A percentile compares a stretch with the other conserved stretches of the same genome.
Conservation (phyloP, 371 early-diverging fungal species). For the Saksenaea vasiformis region DNA sequence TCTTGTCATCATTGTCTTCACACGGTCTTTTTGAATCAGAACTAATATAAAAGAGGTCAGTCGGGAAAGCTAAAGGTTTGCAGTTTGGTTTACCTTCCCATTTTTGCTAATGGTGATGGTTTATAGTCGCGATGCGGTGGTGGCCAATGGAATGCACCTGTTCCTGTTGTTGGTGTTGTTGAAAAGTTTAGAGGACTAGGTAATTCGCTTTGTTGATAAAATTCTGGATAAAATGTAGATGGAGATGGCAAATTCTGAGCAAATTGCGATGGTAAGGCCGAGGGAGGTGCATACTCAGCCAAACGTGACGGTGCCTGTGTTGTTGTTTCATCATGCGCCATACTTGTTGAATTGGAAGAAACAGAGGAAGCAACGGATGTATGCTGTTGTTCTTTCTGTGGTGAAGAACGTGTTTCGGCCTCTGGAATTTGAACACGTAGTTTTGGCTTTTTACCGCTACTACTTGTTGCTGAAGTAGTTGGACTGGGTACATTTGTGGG, state of each 20-base stretch:
- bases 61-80: too few species aligned
- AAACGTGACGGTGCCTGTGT: conserved; percentile 6
- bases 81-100: conserved; percentile 4
- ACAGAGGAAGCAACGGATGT: conserved; percentile 18
- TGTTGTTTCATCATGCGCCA: conserved; percentile 11
- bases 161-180: conserved; percentile 57
- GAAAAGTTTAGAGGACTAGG: conserved; percentile 69
- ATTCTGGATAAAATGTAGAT: conserved; percentile 75
- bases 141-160: conserved; percentile 68
- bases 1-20: neutral
- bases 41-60: neutral
- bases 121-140: conserved; percentile 29
- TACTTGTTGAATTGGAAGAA: conserved; percentile 27
- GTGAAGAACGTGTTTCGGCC: conserved; percentile 7
- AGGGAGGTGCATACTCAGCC: conserved; percentile 30
- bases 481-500: conserved; percentile 23
- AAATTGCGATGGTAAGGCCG: conserved; percentile 71
- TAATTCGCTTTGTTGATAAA: conserved; percentile 68
- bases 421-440: conserved; percentile 57
- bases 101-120: conserved; percentile 22
- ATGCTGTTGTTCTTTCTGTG: conserved; percentile 22
- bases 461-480: conserved; percentile 28
- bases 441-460: conserved; percentile 47
- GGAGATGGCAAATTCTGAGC: conserved; percentile 80
- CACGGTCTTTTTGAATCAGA: neutral